Conservation (phyloP, 176 grass and related monocot species). For the Zea luxurians region DNA sequence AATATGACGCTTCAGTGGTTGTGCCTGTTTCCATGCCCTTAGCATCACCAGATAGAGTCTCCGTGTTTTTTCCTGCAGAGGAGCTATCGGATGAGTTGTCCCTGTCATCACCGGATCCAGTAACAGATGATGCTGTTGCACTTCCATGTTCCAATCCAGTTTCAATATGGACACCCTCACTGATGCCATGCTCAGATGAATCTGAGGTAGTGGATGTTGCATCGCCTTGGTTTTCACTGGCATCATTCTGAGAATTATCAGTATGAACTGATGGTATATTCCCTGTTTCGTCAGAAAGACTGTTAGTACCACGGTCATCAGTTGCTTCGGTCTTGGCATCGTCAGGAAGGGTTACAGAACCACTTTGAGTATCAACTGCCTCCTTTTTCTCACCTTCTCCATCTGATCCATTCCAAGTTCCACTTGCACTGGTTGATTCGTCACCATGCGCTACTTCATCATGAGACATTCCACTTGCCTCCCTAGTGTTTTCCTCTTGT, state of each 20-base stretch:
- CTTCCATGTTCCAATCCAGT: constrained; percentile 43
- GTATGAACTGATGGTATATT: constrained; percentile 41
- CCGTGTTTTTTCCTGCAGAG: constrained; percentile 30
- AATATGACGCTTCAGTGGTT: constrained; percentile 26
- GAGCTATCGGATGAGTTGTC: constrained; percentile 20
- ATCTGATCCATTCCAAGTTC: constrained; percentile 32
- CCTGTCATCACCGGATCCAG: constrained; percentile 41
- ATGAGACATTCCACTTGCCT: constrained; percentile 22
- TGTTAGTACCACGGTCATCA: constrained; percentile 29
- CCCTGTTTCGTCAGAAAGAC: constrained; percentile 55
- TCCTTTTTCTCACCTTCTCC: constrained; percentile 45
- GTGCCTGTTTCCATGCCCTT: constrained; percentile 26
- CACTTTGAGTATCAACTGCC: constrained; percentile 25
- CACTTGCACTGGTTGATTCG: constrained; percentile 15
- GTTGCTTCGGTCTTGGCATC: constrained; percentile 20
- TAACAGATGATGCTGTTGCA: constrained; percentile 23
- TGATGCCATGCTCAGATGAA: constrained; percentile 27
- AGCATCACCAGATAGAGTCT: constrained; percentile 26
- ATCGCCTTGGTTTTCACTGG: constrained; percentile 36
- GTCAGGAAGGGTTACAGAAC: constrained; percentile 23
- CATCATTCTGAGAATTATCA: constrained; percentile 37
- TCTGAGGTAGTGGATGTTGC: constrained; percentile 31
- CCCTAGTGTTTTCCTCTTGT: constrained; percentile 40
- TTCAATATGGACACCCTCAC: constrained; percentile 34
- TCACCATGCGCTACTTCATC: constrained; percentile 39